Conservation (phyloP, 495 filamentous ascomycete genomes). For the Lasiosphaeria miniovina region DNA sequence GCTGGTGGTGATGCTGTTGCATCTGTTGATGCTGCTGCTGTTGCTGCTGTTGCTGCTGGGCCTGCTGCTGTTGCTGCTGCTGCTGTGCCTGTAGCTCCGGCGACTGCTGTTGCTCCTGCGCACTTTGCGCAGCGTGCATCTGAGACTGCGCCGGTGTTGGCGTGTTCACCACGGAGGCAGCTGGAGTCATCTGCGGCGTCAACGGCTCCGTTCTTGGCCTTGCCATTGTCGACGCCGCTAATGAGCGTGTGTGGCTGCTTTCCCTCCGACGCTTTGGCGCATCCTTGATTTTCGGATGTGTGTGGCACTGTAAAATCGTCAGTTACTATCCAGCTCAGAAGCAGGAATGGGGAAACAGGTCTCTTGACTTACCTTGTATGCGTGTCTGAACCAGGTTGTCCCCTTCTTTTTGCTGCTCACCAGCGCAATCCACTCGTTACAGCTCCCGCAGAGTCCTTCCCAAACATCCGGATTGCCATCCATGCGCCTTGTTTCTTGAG, state of each 20-base stretch:
- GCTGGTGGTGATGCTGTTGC: constrained; percentile 17
- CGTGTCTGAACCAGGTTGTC: constrained; percentile 80
- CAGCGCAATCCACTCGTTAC: constrained; percentile 74
- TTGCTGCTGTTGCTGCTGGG: constrained; percentile 16
- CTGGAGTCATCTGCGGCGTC: constrained; percentile 44
- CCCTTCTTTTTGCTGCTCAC: constrained; percentile 85
- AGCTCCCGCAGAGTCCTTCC: constrained; percentile 76
- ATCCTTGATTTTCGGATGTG: constrained; percentile 71
- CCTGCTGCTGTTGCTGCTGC: constrained; percentile 15
- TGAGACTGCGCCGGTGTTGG: constrained; percentile 33
- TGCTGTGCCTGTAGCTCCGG: constrained; percentile 26
- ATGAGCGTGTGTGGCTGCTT: constrained; percentile 49
- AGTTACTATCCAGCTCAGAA: not conserved
- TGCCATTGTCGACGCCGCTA: constrained; percentile 32
- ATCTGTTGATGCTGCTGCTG: constrained; percentile 17
- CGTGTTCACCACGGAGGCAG: constrained; percentile 32
- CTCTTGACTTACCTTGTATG: constrained; percentile 65
- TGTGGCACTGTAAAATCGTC: constrained; percentile 57
- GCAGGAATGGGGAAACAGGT: not conserved
- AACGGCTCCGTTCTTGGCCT: constrained; percentile 39
- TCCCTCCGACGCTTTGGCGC: constrained; percentile 67
- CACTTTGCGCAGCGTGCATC: constrained; percentile 21
- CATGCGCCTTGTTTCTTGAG: constrained; percentile 66
- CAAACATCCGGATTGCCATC: constrained; percentile 77
- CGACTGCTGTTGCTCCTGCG: constrained; percentile 17